phyloP scores from a whole-genome alignment of 305 asterid species.

The Solanum hybrid region DNA sequence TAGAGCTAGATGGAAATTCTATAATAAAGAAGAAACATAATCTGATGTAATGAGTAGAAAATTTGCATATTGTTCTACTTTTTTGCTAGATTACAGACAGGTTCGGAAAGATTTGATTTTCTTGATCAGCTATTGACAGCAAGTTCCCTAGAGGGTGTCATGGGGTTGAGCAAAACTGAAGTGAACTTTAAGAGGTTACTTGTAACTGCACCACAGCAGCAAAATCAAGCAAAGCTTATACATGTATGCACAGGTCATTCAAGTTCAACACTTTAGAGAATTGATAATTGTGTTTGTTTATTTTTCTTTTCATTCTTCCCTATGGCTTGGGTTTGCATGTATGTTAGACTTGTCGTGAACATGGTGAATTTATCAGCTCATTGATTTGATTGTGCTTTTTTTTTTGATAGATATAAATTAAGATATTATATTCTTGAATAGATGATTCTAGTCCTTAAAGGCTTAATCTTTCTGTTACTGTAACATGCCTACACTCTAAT shows the following conservation, averaged over 20 bases:
- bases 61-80: background rate
- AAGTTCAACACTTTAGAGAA: constrained; percentile 5
- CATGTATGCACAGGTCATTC: constrained; percentile 45
- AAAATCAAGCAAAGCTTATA: constrained; percentile 69
- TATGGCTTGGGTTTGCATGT: background rate
- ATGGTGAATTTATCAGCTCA: background rate
- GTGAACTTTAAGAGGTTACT: constrained; percentile 78
- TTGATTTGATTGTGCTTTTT: background rate
- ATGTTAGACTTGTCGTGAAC: background rate
- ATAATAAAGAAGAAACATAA: background rate
- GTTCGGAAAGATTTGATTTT: background rate
- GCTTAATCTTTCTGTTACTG: background rate
- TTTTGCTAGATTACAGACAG: background rate
- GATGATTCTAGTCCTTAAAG: background rate
- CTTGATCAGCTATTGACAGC: background rate
- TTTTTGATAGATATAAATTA: background rate
- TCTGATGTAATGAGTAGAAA: background rate
- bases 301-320: background rate
- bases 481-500: background rate
- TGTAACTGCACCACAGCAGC: constrained; percentile 76
- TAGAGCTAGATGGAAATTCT: background rate
- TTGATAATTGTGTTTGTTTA: background rate
- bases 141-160: constrained; percentile 6
- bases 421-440: background rate
- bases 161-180: constrained; percentile 81